A percentile compares a stretch with the other conserved stretches of the same genome.
phyloP scores from a whole-genome alignment of 139 green algal genomes.

The Closterium sp. region DNA sequence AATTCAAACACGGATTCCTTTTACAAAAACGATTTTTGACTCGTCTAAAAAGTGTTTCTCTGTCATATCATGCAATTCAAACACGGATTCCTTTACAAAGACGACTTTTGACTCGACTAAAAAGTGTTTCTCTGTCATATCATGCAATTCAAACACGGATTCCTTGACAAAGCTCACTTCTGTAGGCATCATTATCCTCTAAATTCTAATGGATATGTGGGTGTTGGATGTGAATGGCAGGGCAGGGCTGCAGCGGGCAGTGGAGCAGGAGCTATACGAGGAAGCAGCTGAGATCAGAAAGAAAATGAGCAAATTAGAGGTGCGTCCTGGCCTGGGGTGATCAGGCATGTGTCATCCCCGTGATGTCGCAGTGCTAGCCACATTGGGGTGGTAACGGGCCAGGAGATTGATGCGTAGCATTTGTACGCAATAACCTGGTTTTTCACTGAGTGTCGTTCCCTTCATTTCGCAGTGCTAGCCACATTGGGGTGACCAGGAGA shows the following conservation, averaged over 20 bases:
- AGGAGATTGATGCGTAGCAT: background rate
- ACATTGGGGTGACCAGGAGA: background rate
- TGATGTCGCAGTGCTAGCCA: background rate
- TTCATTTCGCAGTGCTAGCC: background rate
- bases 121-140: too few species aligned
- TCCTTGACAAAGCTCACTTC: too few species aligned
- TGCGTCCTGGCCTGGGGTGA: too few species aligned
- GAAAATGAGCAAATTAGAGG: conserved; percentile 49
- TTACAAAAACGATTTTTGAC: too few species aligned
- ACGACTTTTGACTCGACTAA: too few species aligned
- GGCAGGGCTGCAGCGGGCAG: conserved; percentile 54
- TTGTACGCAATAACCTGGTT: background rate
- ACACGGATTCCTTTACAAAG: too few species aligned
- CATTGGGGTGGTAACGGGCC: background rate
- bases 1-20: background rate
- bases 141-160: too few species aligned
- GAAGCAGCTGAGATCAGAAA: conserved; percentile 53
- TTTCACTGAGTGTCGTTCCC: too few species aligned
- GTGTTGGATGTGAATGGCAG: background rate
- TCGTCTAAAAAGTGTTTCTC: too few species aligned
- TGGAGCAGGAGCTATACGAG: conserved; percentile 57
- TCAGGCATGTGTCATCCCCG: too few species aligned
- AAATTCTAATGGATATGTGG: background rate
- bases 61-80: too few species aligned
- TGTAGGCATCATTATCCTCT: too few species aligned